A percentile compares a stretch with the other conserved stretches of the same genome.
phyloP scores from a whole-genome alignment of 345 rosid species.

The Eucalyptus lansdowneana region DNA sequence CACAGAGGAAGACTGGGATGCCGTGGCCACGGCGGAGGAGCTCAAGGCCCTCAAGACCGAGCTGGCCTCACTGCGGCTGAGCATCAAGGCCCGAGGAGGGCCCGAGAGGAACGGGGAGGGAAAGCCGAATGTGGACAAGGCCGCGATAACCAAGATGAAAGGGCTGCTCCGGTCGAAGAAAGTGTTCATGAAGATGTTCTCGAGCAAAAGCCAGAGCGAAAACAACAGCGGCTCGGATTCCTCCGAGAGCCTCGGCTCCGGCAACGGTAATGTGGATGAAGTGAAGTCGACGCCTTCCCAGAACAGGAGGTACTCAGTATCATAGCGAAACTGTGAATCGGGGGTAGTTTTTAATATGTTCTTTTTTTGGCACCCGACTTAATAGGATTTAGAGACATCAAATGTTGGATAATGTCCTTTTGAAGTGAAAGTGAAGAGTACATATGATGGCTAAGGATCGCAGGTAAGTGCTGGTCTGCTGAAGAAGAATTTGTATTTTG shows the following conservation, averaged over 20 bases:
- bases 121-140: constrained; percentile 19
- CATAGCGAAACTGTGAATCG: constrained; percentile 6
- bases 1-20: constrained; percentile 83
- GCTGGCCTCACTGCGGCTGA: constrained; percentile 42
- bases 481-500: not conserved
- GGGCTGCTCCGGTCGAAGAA: constrained; percentile 67
- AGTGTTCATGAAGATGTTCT: constrained; percentile 41
- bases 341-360: not conserved
- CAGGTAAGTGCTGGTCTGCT: not conserved
- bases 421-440: not conserved
- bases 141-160: constrained; percentile 41
- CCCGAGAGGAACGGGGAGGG: constrained; percentile 21
- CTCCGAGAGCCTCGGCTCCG: constrained; percentile 57
- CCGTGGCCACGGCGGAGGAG: constrained; percentile 58
- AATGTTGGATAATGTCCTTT: not conserved
- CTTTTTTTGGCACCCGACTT: not conserved
- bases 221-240: constrained; percentile 76
- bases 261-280: constrained; percentile 23
- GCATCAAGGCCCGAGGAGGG: constrained; percentile 20
- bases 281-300: constrained; percentile 54
- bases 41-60: constrained; percentile 60
- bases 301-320: constrained; percentile 63
- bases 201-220: constrained; percentile 40
- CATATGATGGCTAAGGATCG: not conserved
- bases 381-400: not conserved